Evolutionary conservation across 345 rosid species (phyloP), one percentile per base, ranked within the genome.

Genomic region (Litchi chinensis): DNA sequence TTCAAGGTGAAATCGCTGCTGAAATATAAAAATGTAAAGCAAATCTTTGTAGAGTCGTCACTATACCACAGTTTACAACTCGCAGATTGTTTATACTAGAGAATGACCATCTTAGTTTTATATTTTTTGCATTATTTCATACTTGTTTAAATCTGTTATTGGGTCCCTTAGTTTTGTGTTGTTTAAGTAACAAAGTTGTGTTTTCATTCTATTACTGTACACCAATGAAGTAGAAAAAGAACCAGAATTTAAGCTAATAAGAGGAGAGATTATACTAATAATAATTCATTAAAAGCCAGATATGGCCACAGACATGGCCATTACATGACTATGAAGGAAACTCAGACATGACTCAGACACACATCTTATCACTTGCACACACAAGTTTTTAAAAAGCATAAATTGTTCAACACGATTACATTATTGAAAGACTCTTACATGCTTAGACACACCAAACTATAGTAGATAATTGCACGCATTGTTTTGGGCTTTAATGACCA

Each of bases 291-390:
- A 60, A 66, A 60, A 74, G 4, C 59, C 48, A 76, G 76, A 68
- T 39, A 56, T 74, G 84, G 79, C 85, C 79, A 80, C 0, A 4
- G 26, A 50, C 80, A 76, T 68, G 80, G 79, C 84, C 85, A 41
- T 80, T 75, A 80, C 78, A 86, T 43, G 37, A 79, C 73, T 32
- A 26, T 1, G 10, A 71, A 39, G 80, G 37, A 77, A 18, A 77
- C 57, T 56, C 82, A 62, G 15, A 46, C 18, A 28, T 24, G 1
- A 32, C 37, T 11, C 8, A 44, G 52, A 46, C 52, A 46, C 52
- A 46, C 10, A 46, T 46, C 5, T 3, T 46, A 46, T 46, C 10
- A 46, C 10, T 46, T 46, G 6, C 56, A 39, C 65, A 15, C 43
- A 37, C 71, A 65, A 65, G 46, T 12, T n/a, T 16, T 10, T 4